Evolutionary conservation across 495 filamentous ascomycete species (phyloP).

Genomic region (Hypoxylon trugodes): DNA sequence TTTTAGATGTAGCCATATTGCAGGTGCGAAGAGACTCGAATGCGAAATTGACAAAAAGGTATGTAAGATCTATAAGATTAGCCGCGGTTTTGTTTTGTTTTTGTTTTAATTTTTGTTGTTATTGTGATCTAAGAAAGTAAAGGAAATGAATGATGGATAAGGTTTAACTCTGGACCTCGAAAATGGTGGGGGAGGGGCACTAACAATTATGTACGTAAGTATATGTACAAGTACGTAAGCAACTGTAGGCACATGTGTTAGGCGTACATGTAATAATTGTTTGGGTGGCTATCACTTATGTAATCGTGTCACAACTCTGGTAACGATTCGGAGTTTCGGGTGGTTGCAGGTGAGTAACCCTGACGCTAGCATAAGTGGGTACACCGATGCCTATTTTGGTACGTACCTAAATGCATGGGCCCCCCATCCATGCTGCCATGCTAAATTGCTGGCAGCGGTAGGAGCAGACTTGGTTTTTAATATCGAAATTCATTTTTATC

Average conservation of each 20-base stretch:
- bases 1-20: slow-evolving; percentile 59
- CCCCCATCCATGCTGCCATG: too few relatives aligned
- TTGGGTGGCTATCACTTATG: neutral
- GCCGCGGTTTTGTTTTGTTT: neutral
- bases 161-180: neutral
- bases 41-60: neutral
- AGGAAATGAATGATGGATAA: neutral
- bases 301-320: neutral
- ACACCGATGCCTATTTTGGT: too few relatives aligned
- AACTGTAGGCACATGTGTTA: neutral
- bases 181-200: slow-evolving; percentile 28
- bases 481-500: too few relatives aligned
- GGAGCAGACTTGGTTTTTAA: too few relatives aligned
- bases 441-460: too few relatives aligned
- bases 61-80: slow-evolving; percentile 4
- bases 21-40: neutral
- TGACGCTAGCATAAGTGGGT: too few relatives aligned
- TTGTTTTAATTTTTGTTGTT: slow-evolving; percentile 4
- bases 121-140: neutral
- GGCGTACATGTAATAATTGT: neutral
- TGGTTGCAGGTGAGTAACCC: neutral
- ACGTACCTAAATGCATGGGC: too few relatives aligned
- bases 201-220: neutral
- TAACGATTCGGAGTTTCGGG: neutral
- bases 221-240: neutral